These are phyloP conservation scores for Purshia tridentata DNA, from an alignment of 306 rosid species.

Conservation along the genomic window DNA sequence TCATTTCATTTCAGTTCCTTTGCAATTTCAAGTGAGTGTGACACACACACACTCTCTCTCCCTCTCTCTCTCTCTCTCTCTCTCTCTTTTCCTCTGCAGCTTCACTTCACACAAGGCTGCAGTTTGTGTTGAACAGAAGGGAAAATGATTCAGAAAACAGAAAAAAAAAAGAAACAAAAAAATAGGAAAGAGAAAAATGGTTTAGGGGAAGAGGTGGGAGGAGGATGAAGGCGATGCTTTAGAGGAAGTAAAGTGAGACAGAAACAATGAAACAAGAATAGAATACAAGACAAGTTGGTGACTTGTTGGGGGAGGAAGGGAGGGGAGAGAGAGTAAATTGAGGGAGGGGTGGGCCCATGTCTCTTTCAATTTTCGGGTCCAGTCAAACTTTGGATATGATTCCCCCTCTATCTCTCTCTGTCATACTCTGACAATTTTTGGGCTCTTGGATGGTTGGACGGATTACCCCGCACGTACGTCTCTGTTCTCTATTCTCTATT, in stretches of 20 bases:
- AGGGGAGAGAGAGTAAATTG: constrained; percentile 6
- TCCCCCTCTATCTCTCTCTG: constrained; percentile 1
- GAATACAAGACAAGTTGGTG: constrained; percentile 24
- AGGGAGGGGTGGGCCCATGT: not conserved
- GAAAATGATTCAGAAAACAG: not conserved
- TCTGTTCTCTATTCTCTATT: not conserved
- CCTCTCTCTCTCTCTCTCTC: no score
- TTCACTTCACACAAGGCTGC: not conserved
- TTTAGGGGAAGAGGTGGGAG: not conserved
- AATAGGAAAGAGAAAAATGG: not conserved
- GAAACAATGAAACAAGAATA: constrained; percentile 23
- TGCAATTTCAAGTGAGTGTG: no score
- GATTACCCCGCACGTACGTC: constrained; percentile 27
- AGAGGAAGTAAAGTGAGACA: constrained; percentile 20
- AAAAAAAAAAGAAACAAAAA: not conserved
- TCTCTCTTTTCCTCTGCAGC: no score
- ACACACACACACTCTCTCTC: no score
- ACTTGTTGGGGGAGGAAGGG: not conserved
- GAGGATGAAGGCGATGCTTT: constrained; percentile 1
- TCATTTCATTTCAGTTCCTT: not conserved
- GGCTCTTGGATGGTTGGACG: constrained; percentile 7
- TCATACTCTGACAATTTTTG: constrained; percentile 6
- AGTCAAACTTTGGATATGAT: constrained; percentile 23
- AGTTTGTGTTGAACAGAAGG: constrained; percentile 1
- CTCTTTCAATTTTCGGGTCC: constrained; percentile 17